phyloP scores from a whole-genome alignment of 345 rosid genomes.

The Carallia pectinifolia region DNA sequence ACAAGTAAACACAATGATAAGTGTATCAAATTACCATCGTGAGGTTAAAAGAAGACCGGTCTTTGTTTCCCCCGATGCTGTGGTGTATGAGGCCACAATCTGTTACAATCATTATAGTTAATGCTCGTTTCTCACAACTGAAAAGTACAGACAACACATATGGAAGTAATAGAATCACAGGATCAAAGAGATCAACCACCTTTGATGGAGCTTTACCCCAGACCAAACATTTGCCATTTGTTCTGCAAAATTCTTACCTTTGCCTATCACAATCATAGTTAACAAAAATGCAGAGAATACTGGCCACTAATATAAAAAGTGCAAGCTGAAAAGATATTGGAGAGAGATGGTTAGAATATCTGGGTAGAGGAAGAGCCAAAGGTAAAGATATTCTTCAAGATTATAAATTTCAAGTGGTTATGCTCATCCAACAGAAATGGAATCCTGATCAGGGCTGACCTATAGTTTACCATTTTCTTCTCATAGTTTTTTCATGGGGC shows the following conservation, averaged over 20 bases:
- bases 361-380: not conserved
- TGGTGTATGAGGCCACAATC: slow-evolving; percentile 74
- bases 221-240: slow-evolving; percentile 79
- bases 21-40: slow-evolving; percentile 65
- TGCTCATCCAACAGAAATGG: slow-evolving; percentile 4
- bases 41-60: slow-evolving; percentile 90
- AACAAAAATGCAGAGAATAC: slow-evolving; percentile 85
- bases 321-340: slow-evolving; percentile 61
- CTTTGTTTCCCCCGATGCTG: slow-evolving; percentile 84
- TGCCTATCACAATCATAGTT: slow-evolving; percentile 99
- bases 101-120: slow-evolving; percentile 26
- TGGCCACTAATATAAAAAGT: slow-evolving; percentile 68
- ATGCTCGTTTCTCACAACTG: slow-evolving; percentile 38
- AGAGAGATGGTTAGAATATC: slow-evolving; percentile 21
- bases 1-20: not conserved
- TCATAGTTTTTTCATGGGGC: no score
- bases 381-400: not conserved
- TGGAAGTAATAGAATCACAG: not conserved
- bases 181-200: slow-evolving; percentile 38
- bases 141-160: slow-evolving; percentile 5
- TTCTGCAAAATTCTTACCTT: slow-evolving; percentile 95
- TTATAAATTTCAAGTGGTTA: slow-evolving; percentile 3
- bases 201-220: slow-evolving; percentile 98
- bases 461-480: not conserved
- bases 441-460: not conserved